Evolutionary conservation across 75 land plant species (phyloP).

Genomic region (Azolla pinnata): DNA sequence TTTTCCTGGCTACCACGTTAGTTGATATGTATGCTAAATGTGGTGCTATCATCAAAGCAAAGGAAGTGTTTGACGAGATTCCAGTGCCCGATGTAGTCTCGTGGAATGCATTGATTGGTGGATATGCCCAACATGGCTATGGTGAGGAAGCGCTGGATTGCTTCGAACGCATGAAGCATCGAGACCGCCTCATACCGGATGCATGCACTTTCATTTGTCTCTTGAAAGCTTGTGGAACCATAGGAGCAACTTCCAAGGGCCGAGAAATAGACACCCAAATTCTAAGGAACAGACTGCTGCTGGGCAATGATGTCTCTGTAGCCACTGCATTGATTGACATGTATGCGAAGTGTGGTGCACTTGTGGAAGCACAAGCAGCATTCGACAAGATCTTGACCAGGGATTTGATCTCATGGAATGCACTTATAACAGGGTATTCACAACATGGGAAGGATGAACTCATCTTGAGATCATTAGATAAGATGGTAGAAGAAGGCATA

Average conservation of each 20-base stretch:
- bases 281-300: background rate
- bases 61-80: conserved; percentile 30
- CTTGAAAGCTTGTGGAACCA: conserved; percentile 29
- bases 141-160: conserved; percentile 22
- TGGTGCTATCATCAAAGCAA: conserved; percentile 26
- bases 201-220: conserved; percentile 20
- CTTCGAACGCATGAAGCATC: conserved; percentile 11
- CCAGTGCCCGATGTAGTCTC: conserved; percentile 20
- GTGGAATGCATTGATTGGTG: conserved; percentile 39
- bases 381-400: background rate
- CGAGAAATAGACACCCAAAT: background rate
- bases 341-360: conserved; percentile 6
- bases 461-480: background rate
- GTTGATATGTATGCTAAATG: conserved; percentile 39
- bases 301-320: background rate
- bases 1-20: conserved; percentile 26
- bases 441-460: background rate
- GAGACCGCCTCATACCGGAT: conserved; percentile 17
- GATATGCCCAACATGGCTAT: conserved; percentile 14
- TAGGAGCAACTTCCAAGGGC: conserved; percentile 44
- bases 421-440: background rate
- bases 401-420: background rate
- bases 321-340: background rate
- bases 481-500: conserved; percentile 6
- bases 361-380: background rate